Conservation (phyloP, 2,329 filamentous ascomycete genomes). For the Mollisiaceae sp. region DNA sequence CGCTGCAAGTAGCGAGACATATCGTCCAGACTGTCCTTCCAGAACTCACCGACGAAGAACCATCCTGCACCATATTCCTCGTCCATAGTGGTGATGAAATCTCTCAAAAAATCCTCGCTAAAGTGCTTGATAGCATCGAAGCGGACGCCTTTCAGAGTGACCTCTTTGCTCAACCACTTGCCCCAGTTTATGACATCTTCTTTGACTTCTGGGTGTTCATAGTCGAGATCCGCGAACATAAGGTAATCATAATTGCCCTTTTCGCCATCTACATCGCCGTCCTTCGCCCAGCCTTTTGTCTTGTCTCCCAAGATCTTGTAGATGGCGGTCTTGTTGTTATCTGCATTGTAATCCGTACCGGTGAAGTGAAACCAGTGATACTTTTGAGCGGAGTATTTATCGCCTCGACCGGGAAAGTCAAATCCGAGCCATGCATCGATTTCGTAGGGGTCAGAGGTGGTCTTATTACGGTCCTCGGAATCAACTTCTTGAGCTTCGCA, state of each 20-base stretch:
- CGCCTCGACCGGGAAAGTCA: conserved; percentile 65
- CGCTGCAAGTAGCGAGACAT: conserved; percentile 62
- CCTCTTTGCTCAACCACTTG: conserved; percentile 65
- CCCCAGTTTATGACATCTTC: conserved; percentile 71
- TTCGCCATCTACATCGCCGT: conserved; percentile 61
- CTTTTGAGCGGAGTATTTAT: conserved; percentile 63
- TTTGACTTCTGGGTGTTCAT: conserved; percentile 65
- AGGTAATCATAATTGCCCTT: conserved; percentile 74
- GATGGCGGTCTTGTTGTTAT: conserved; percentile 60
- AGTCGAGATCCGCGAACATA: conserved; percentile 76
- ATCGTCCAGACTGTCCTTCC: conserved; percentile 61
- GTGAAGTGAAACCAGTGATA: conserved; percentile 73
- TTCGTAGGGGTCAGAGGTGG: conserved; percentile 59
- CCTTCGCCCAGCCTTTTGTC: conserved; percentile 67
- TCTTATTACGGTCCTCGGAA: conserved; percentile 59
- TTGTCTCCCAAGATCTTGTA: conserved; percentile 66
- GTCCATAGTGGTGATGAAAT: conserved; percentile 66
- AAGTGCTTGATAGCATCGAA: conserved; percentile 78
- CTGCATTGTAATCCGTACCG: conserved; percentile 69
- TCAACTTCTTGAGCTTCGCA: conserved; percentile 69
- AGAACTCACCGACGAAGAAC: conserved; percentile 74
- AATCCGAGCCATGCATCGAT: conserved; percentile 74
- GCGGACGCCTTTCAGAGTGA: conserved; percentile 68
- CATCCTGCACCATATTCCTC: conserved; percentile 55
- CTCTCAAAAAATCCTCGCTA: conserved; percentile 66